These are phyloP conservation scores for Fusarium anguioides DNA, from an alignment of 2,329 filamentous ascomycete species.

Conservation along the genomic window DNA sequence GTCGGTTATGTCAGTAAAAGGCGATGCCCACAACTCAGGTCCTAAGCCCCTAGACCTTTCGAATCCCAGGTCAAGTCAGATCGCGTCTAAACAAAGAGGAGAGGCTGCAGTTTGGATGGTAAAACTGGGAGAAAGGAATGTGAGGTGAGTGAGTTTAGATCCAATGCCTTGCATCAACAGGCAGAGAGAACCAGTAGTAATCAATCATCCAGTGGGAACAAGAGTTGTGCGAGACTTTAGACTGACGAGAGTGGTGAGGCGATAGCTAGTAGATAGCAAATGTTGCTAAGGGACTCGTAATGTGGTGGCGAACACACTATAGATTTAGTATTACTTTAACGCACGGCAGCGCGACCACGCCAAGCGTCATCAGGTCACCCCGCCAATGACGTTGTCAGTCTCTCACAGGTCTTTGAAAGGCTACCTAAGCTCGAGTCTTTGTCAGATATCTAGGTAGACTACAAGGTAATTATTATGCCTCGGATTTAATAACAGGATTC, in stretches of 20 bases:
- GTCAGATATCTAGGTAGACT: conserved; percentile 21
- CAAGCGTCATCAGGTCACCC: conserved; percentile 43
- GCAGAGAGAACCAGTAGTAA: conserved; percentile 32
- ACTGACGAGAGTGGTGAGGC: conserved; percentile 24
- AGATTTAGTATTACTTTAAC: conserved; percentile 19
- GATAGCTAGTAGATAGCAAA: background rate
- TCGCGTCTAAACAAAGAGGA: conserved; percentile 33
- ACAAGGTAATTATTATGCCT: conserved; percentile 20
- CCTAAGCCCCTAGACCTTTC: conserved; percentile 25
- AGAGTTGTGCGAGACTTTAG: conserved; percentile 30
- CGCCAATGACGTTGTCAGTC: conserved; percentile 47
- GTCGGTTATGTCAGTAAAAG: conserved; percentile 43
- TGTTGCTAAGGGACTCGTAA: conserved; percentile 1
- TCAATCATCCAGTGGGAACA: conserved; percentile 35
- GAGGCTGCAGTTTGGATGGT: conserved; percentile 14
- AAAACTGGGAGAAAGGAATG: conserved; percentile 32
- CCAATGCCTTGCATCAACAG: conserved; percentile 33
- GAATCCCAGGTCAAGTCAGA: conserved; percentile 16
- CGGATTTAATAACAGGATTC: conserved; percentile 3
- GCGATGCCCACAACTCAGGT: conserved; percentile 37
- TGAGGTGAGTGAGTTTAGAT: conserved; percentile 18
- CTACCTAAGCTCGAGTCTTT: conserved; percentile 10
- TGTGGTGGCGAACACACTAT: fast-evolving
- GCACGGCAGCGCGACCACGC: background rate
- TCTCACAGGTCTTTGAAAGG: conserved; percentile 18